Percentiles rank a stretch among this genome's conserved stretches.
These are phyloP conservation scores for Lasiosphaeriaceae sp. DNA, from an alignment of 495 filamentous ascomycete genomes.

Conservation along the genomic window DNA sequence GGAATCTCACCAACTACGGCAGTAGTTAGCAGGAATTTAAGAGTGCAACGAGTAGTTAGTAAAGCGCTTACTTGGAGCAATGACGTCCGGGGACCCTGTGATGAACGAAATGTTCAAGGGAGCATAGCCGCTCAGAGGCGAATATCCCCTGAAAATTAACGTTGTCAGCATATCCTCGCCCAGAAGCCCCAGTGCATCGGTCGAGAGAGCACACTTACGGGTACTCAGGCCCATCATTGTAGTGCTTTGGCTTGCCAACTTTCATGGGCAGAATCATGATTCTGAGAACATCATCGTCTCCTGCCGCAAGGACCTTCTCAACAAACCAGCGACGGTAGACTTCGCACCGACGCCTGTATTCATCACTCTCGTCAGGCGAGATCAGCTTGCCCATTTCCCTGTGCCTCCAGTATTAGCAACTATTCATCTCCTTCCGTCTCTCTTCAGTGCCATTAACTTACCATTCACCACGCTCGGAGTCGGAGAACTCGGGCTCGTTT, in stretches of 20 bases:
- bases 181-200: not conserved
- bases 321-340: slow-evolving; percentile 4
- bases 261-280: slow-evolving; percentile 6
- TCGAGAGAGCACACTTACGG: not conserved
- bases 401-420: not conserved
- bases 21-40: not conserved
- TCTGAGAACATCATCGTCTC: not conserved
- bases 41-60: not conserved
- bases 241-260: slow-evolving; percentile 1
- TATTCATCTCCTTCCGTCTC: not conserved
- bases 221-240: not conserved
- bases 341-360: slow-evolving; percentile 1
- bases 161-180: not conserved
- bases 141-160: slow-evolving; percentile 1
- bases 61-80: not conserved
- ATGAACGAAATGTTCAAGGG: slow-evolving; percentile 5
- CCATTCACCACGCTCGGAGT: slow-evolving; percentile 1
- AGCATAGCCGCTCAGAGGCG: slow-evolving; percentile 5
- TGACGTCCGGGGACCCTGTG: slow-evolving; percentile 4
- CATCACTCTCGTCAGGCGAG: not conserved
- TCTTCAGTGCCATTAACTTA: not conserved
- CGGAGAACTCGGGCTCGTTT: not conserved
- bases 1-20: slow-evolving; percentile 7
- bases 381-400: slow-evolving; percentile 2
- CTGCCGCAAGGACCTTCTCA: slow-evolving; percentile 1